Percentiles rank a stretch among this genome's conserved stretches.
Evolutionary conservation across 345 rosid genomes (phyloP).

Genomic region (Microthlaspi erraticum): DNA sequence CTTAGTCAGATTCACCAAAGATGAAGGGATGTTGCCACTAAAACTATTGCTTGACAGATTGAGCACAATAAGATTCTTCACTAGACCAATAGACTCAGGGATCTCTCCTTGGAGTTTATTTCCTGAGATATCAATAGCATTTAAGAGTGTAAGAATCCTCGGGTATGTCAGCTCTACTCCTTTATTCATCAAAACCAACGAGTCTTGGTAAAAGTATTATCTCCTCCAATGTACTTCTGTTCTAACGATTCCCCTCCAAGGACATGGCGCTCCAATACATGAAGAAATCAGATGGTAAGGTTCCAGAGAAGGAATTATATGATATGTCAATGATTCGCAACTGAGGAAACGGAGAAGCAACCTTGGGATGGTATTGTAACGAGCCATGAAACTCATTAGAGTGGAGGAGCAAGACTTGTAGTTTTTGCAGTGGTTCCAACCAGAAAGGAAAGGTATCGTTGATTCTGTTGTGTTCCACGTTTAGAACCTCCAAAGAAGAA

Average conservation of each 20-base stretch:
- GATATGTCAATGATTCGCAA: constrained; percentile 6
- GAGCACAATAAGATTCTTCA: not conserved
- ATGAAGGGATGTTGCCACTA: not conserved
- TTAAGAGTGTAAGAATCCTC: not conserved
- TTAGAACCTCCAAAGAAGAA: constrained; percentile 5
- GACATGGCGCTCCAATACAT: not conserved
- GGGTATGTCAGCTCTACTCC: not conserved
- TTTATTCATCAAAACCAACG: not conserved
- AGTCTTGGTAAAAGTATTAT: not conserved
- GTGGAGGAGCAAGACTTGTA: not conserved
- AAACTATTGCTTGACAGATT: constrained; percentile 8
- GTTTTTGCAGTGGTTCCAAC: not conserved
- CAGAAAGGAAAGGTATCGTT: not conserved
- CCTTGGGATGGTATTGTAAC: not conserved
- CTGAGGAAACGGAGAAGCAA: not conserved
- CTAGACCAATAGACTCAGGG: constrained; percentile 23
- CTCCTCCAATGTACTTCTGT: not conserved
- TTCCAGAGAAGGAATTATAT: not conserved
- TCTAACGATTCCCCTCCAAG: not conserved
- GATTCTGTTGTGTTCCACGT: not conserved
- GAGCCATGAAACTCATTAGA: constrained; percentile 4
- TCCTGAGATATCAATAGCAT: constrained; percentile 14
- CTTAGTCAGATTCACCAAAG: not conserved
- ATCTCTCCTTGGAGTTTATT: not conserved
- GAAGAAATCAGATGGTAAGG: not conserved